phyloP scores from a whole-genome alignment of 306 rosid genomes.

The Psophocarpus tetragonolobus region DNA sequence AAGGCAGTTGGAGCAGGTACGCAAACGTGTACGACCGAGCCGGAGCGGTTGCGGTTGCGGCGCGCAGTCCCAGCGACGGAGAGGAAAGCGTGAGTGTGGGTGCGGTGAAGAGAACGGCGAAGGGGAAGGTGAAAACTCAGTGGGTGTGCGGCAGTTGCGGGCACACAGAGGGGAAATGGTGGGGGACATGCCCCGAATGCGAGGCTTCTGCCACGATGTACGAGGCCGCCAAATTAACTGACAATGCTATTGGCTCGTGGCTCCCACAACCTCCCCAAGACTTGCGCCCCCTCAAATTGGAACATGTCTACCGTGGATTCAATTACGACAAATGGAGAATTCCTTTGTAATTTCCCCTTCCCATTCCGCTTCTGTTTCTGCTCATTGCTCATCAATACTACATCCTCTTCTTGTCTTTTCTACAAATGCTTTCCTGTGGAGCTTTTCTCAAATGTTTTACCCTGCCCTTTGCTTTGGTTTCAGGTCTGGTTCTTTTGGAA shows the following conservation, averaged over 20 bases:
- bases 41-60: background rate
- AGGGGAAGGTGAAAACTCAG: slow-evolving; percentile 47
- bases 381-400: too few species aligned
- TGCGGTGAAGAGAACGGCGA: slow-evolving; percentile 41
- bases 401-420: background rate
- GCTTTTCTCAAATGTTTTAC: slow-evolving; percentile 13
- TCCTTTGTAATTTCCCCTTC: slow-evolving; percentile 75
- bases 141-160: slow-evolving; percentile 86
- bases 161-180: slow-evolving; percentile 64
- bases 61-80: background rate
- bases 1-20: too few species aligned
- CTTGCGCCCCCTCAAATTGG: slow-evolving; percentile 57
- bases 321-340: slow-evolving; percentile 56
- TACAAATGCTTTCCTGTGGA: background rate
- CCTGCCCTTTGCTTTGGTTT: slow-evolving; percentile 29
- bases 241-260: slow-evolving; percentile 54
- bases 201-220: slow-evolving; percentile 41
- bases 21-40: slow-evolving; percentile 25
- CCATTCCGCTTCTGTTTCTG: too few species aligned
- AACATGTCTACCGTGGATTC: slow-evolving; percentile 70
- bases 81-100: background rate
- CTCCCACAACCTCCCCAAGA: slow-evolving; percentile 50
- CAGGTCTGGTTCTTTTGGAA: slow-evolving; percentile 77
- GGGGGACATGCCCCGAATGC: slow-evolving; percentile 74
- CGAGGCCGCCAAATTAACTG: slow-evolving; percentile 37